Base-by-base conservation (phyloP, 306 rosid genomes). In the Amphicarpaea edgeworthii region DNA sequence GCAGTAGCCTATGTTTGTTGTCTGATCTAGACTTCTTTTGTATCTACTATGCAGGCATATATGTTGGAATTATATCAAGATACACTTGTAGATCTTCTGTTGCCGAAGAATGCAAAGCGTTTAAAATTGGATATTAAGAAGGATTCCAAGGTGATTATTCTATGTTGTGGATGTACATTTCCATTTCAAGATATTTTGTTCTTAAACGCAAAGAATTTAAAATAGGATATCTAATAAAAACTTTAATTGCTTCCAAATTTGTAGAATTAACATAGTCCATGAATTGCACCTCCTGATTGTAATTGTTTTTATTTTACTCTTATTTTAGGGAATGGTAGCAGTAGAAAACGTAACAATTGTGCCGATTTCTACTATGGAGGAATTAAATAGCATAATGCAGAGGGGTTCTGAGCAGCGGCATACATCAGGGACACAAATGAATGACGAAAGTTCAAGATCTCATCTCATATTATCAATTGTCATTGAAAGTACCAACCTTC, bases 61-160 rank as follows among this genome's bases (percentile, higher is more conserved):
- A 88, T 95, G 91, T 83, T 95, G 85, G 99, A 95, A 50, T 76
- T 92, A 73, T 95, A 95, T 86, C 99, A 95, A 84, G 99, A 95
- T 73, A 92, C 98, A 38, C 96, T 95, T 41, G 87, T 92, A 16
- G 99, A 95, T 80, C 97, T 95, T 67, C 82, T 95, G 43, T 82
- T 95, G 58, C 92, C 93, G 0, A 95, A 87, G 77, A 81, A 84
- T 80, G 91, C 83, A 5, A 95, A 90, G 79, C 96, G 93, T 16
- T 77, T 67, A 38, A 92, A 74, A 82, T 82, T 95, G 77, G 99
- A 95, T 59, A 92, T 92, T 57, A 95, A 95, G 82, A 95, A 92
- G 85, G 99, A 95, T 83, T 84, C 93, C 20, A 95, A 90, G 97
- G 99, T 95, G 61, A 74, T 42, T 59, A 32, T 78, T 34, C 64